Evolutionary conservation across 371 early-diverging fungal genomes (phyloP), one percentile per base, ranked within the genome.

Genomic region (Apophysomyces elegans): DNA sequence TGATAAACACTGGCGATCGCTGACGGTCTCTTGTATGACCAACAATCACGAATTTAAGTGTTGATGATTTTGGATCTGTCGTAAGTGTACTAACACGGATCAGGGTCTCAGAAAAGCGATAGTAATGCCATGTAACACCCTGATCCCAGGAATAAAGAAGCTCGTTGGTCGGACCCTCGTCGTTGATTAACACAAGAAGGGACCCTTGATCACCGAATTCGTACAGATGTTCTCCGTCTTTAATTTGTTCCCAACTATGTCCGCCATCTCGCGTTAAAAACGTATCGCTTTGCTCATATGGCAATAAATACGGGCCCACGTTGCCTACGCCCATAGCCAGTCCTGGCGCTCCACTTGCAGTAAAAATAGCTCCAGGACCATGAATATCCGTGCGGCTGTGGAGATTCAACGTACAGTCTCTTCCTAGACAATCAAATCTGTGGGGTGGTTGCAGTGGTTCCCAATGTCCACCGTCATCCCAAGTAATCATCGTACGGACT

Each of bases 241-340:
- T 82, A 12, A 93, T 81, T 67, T 86, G 77, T 8, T 57, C 56
- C 95, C 95, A 95, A 11, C 77, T 87, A 26, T 82, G 81, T 16
- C 95, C 95, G n/a, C 86, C 95, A 67, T 95, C 93, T 18, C 91
- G 86, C 38, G 94, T 92, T 59, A 95, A 47, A 69, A 80, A 97
- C 0, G 95, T 93, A 62, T 92, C 83, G 26, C 91, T 78, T 11
- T 87, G 78, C 2, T 75, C 79, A 59, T 91, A 90, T 4, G 79
- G 81, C 4, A 70, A 70, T 41, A 98, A 72, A 8, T 72, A 71
- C 0, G 77, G 65, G 5, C 97, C 97, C 0, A 93, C 93, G 63
- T 93, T 94, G 9, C 98, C 98, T 13, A 97, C 91, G 32, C 91
- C 98, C 75, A 98, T 79, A 68, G 96, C 85, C 7, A 93, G 76